These are phyloP conservation scores for Podaxis sp. DNA, from an alignment of 768 basidiomycete species.

Conservation along the genomic window DNA sequence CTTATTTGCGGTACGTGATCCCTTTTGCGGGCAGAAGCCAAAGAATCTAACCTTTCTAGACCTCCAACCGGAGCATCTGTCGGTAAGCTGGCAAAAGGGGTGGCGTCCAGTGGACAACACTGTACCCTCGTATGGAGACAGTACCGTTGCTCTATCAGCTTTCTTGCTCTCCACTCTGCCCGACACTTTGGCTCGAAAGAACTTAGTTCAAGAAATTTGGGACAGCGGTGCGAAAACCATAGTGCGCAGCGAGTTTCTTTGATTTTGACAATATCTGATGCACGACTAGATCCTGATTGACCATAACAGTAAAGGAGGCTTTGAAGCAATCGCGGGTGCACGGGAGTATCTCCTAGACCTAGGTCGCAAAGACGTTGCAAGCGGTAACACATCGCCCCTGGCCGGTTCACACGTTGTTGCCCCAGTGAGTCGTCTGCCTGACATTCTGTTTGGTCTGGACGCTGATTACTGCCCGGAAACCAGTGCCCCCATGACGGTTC, in stretches of 20 bases:
- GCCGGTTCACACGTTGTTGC: conserved; percentile 83
- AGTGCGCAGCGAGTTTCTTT: conserved; percentile 33
- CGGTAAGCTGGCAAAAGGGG: conserved; percentile 53
- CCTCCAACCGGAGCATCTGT: conserved; percentile 34
- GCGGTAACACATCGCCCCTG: conserved; percentile 28
- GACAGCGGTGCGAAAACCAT: conserved; percentile 84
- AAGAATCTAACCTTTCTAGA: not conserved
- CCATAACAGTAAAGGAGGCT: conserved; percentile 73
- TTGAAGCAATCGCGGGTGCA: conserved; percentile 75
- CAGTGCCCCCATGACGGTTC: conserved; percentile 89
- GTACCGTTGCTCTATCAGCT: conserved; percentile 75
- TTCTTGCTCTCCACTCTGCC: conserved; percentile 81
- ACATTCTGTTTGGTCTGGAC: not conserved
- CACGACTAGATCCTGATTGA: conserved; percentile 76
- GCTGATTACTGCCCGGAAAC: not conserved
- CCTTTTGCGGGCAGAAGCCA: not conserved
- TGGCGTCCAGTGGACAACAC: conserved; percentile 49
- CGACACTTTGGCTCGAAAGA: conserved; percentile 57
- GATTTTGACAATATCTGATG: not conserved
- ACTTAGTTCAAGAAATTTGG: conserved; percentile 84
- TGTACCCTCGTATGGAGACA: conserved; percentile 38
- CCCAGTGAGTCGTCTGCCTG: conserved; percentile 52
- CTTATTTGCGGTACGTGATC: conserved; percentile 50
- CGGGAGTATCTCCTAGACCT: conserved; percentile 67
- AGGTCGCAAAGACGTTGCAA: conserved; percentile 57